phyloP scores from a whole-genome alignment of 257 asterid species.

The Mentha longifolia region DNA sequence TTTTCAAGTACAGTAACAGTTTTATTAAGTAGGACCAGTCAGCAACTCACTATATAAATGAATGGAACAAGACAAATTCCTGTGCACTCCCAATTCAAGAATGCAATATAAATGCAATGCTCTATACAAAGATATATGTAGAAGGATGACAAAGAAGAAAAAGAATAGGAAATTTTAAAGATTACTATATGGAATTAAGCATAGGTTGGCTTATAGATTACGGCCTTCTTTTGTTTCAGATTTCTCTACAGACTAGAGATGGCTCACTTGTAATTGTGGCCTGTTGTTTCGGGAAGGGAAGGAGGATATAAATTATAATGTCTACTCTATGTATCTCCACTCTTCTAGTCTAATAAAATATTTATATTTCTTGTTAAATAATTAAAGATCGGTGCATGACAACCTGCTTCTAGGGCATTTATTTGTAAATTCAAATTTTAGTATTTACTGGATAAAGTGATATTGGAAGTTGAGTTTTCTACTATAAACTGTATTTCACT shows the following conservation, averaged over 20 bases:
- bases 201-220: background rate
- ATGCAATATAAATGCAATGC: constrained; percentile 20
- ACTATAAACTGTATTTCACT: background rate
- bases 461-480: background rate
- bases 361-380: background rate
- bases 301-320: background rate
- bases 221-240: background rate
- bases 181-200: background rate
- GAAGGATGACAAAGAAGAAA: constrained; percentile 12
- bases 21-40: constrained; percentile 18
- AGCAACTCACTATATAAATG: constrained; percentile 14
- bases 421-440: background rate
- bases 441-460: background rate
- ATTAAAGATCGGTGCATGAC: background rate
- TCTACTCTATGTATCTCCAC: background rate
- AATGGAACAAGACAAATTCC: constrained; percentile 14
- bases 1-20: background rate
- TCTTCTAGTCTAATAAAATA: background rate
- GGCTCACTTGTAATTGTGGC: background rate
- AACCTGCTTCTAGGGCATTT: background rate
- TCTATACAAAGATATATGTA: background rate
- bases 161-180: background rate
- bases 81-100: constrained; percentile 5
- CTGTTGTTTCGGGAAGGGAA: background rate
- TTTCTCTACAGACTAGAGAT: background rate